These are phyloP conservation scores for Capsicum rhomboideum DNA, from an alignment of 257 asterid genomes.

Conservation along the genomic window DNA sequence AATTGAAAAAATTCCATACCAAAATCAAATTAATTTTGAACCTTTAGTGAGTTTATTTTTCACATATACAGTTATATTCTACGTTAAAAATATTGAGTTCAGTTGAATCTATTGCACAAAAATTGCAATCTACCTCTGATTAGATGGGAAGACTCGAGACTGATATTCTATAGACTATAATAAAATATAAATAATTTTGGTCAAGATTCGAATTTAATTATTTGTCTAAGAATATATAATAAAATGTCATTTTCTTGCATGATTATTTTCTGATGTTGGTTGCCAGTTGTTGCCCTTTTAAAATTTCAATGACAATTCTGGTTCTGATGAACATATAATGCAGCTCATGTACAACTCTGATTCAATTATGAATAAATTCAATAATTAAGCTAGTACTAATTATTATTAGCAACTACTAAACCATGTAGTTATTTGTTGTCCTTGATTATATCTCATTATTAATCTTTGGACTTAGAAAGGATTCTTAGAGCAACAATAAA, in stretches of 20 bases:
- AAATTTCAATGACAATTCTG: constrained; percentile 19
- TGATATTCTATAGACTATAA: background rate
- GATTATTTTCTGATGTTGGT: constrained; percentile 3
- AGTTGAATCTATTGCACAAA: background rate
- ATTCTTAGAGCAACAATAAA: rapidly evolving
- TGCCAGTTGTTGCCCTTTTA: background rate
- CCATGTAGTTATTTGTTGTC: background rate
- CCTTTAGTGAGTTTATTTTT: background rate
- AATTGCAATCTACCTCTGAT: background rate
- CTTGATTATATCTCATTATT: background rate
- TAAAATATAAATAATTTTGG: background rate
- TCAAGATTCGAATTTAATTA: constrained; percentile 2
- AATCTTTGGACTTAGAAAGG: background rate
- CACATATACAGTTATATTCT: background rate
- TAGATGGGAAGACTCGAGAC: background rate
- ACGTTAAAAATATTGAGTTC: background rate
- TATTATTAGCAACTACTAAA: background rate
- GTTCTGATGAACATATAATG: constrained; percentile 2
- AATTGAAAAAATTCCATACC: background rate
- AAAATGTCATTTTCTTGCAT: background rate
- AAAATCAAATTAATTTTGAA: background rate
- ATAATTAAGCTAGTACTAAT: background rate
- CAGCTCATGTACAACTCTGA: background rate
- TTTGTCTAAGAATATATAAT: constrained; percentile 3
- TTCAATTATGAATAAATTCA: background rate